These are phyloP conservation scores for Posidonia australis DNA, from an alignment of 106 monocot species.

Conservation along the genomic window DNA sequence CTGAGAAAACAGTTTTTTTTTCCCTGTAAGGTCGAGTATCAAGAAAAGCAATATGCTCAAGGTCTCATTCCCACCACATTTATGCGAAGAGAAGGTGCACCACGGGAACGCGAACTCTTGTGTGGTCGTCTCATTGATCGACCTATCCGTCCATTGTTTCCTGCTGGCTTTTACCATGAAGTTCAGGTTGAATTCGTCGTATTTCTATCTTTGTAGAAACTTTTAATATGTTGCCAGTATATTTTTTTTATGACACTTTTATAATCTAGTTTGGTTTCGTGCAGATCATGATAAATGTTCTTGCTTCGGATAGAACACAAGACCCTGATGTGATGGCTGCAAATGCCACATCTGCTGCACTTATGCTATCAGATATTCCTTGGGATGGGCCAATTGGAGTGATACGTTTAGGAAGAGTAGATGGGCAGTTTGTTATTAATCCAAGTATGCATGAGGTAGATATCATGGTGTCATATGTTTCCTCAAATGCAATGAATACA, in stretches of 20 bases:
- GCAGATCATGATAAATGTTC: conserved; percentile 72
- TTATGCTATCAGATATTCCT: conserved; percentile 95
- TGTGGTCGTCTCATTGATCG: conserved; percentile 93
- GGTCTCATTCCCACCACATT: conserved; percentile 89
- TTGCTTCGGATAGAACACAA: conserved; percentile 90
- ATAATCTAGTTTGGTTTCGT: not conserved
- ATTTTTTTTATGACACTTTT: not conserved
- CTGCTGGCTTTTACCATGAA: conserved; percentile 88
- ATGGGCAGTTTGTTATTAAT: conserved; percentile 82
- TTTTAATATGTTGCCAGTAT: too few species aligned
- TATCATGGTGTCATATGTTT: not conserved
- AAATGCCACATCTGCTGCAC: conserved; percentile 95
- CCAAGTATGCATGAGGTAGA: conserved; percentile 87
- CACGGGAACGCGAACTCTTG: conserved; percentile 87
- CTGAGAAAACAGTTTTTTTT: not conserved
- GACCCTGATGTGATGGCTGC: conserved; percentile 99
- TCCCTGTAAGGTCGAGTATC: conserved; percentile 75
- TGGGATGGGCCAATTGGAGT: conserved; percentile 92
- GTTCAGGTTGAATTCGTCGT: conserved; percentile 44
- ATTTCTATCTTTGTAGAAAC: too few species aligned
- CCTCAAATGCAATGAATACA: not conserved
- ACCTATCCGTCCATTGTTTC: conserved; percentile 91
- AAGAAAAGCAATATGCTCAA: conserved; percentile 90
- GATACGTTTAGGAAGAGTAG: conserved; percentile 86
- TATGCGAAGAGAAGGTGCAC: conserved; percentile 95